phyloP scores from a whole-genome alignment of 352 stramenopile genomes.

The Pythium brachiatum region DNA sequence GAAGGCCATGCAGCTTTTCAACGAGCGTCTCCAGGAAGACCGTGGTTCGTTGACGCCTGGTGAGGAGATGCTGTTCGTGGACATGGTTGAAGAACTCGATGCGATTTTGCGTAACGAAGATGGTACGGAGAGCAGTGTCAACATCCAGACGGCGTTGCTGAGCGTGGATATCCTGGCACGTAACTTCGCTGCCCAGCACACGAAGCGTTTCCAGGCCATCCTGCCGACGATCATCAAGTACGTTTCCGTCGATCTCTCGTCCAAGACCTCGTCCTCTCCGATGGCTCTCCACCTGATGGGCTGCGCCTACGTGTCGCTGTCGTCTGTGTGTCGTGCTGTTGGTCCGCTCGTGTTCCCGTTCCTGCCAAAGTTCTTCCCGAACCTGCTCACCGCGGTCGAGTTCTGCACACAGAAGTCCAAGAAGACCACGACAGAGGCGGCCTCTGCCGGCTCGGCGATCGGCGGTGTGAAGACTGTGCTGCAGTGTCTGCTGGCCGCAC shows the following conservation, averaged over 20 bases:
- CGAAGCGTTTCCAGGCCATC: slow-evolving; percentile 70
- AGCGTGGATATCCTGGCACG: slow-evolving; percentile 83
- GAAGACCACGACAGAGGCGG: not conserved
- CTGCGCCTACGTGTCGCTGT: slow-evolving; percentile 79
- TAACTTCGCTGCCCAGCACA: slow-evolving; percentile 70
- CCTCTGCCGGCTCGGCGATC: not conserved
- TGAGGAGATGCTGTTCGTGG: slow-evolving; percentile 81
- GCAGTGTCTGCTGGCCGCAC: slow-evolving; percentile 66
- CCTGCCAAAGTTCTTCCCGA: slow-evolving; percentile 80
- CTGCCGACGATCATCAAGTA: slow-evolving; percentile 78
- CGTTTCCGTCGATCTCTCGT: slow-evolving; percentile 43
- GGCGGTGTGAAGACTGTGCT: slow-evolving; percentile 53
- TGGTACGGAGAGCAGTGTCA: slow-evolving; percentile 60
- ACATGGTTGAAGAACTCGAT: slow-evolving; percentile 85
- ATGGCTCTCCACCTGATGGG: slow-evolving; percentile 75
- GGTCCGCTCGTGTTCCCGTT: slow-evolving; percentile 77
- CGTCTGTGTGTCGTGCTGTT: slow-evolving; percentile 67
- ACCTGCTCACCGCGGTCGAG: slow-evolving; percentile 59
- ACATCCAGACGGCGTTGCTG: slow-evolving; percentile 80
- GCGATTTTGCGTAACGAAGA: slow-evolving; percentile 63
- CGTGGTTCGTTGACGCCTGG: slow-evolving; percentile 52
- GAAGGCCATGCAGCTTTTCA: slow-evolving; percentile 88
- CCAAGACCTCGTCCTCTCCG: slow-evolving; percentile 29
- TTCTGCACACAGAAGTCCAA: slow-evolving; percentile 38
- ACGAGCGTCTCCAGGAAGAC: slow-evolving; percentile 76